These are phyloP conservation scores for Furcasterigmium furcatum DNA, from an alignment of 2,329 filamentous ascomycete species.

Conservation along the genomic window DNA sequence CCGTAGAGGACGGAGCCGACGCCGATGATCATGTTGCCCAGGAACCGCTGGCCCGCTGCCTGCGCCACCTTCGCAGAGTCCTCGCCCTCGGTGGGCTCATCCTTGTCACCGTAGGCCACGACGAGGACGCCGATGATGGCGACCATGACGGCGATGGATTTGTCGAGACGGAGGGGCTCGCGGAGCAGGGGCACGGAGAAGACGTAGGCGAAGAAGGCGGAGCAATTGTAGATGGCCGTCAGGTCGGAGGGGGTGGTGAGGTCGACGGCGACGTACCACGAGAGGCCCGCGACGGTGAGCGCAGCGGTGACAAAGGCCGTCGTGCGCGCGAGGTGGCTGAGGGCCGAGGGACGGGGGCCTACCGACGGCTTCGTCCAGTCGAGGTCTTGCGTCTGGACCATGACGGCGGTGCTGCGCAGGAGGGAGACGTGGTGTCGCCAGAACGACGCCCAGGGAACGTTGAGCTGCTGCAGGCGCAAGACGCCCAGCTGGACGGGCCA, in stretches of 20 bases:
- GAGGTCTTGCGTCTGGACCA: conserved; percentile 79
- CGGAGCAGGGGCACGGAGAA: conserved; percentile 89
- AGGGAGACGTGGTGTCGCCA: conserved; percentile 64
- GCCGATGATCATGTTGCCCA: conserved; percentile 91
- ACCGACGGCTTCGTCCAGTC: conserved; percentile 43
- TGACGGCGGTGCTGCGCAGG: conserved; percentile 59
- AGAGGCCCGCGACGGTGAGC: conserved; percentile 84
- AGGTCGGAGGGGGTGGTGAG: conserved; percentile 90
- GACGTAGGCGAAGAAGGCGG: conserved; percentile 96
- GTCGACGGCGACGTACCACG: conserved; percentile 94
- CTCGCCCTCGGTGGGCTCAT: conserved; percentile 27
- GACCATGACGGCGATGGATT: conserved; percentile 80
- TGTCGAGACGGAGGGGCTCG: conserved; percentile 80
- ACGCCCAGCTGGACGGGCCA: conserved; percentile 84
- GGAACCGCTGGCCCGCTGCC: conserved; percentile 60
- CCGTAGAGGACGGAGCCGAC: conserved; percentile 89
- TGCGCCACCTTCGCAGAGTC: conserved; percentile 37
- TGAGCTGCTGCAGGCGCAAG: conserved; percentile 74
- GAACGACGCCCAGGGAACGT: conserved; percentile 79
- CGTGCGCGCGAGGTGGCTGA: conserved; percentile 72
- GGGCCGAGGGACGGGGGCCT: conserved; percentile 30
- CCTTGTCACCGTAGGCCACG: conserved; percentile 87
- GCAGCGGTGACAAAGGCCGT: conserved; percentile 81
- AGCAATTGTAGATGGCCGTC: conserved; percentile 99
- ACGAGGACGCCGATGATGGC: conserved; percentile 88